Percentiles rank a stretch among this genome's conserved stretches.
Evolutionary conservation across 1,284 basidiomycete genomes (phyloP).

Genomic region (Leccinum huronense): DNA sequence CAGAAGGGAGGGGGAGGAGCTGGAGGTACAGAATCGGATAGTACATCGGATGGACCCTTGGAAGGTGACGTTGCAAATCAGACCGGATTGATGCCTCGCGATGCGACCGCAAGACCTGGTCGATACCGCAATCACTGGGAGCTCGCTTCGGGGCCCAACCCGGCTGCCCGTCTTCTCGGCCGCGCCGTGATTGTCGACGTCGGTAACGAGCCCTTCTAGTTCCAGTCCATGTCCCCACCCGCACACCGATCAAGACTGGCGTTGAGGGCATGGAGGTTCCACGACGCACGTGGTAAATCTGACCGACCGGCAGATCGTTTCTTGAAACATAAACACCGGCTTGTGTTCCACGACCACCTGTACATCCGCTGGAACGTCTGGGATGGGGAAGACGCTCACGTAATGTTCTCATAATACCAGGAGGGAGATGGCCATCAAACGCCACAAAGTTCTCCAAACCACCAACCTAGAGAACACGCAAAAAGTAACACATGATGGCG

Average conservation of each 20-base stretch:
- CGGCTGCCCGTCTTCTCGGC: slow-evolving; percentile 8
- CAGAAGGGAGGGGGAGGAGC: too few species aligned
- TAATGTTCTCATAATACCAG: slow-evolving; percentile 31
- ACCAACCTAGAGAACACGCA: slow-evolving; percentile 20
- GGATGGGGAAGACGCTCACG: slow-evolving; percentile 30
- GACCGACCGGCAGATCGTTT: slow-evolving; percentile 25
- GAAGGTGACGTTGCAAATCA: too few species aligned
- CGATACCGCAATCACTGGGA: too few species aligned
- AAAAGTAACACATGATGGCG: not conserved
- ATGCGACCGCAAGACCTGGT: too few species aligned
- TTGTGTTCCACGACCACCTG: slow-evolving; percentile 23
- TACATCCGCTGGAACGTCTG: slow-evolving; percentile 24
- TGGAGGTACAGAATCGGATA: too few species aligned
- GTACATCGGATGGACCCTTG: too few species aligned
- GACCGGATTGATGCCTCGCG: too few species aligned
- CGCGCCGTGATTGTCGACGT: slow-evolving; percentile 30
- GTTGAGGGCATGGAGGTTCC: not conserved
- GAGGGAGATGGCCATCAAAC: slow-evolving; percentile 22
- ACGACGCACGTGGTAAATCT: slow-evolving; percentile 30
- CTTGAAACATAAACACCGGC: slow-evolving; percentile 32
- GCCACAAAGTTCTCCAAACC: slow-evolving; percentile 27
- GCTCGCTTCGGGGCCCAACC: too few species aligned
- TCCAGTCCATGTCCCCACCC: not conserved
- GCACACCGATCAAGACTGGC: not conserved
- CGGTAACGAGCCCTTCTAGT: slow-evolving; percentile 6